These are phyloP conservation scores for Diplogelasinospora grovesii DNA, from an alignment of 495 filamentous ascomycete genomes.

Conservation along the genomic window DNA sequence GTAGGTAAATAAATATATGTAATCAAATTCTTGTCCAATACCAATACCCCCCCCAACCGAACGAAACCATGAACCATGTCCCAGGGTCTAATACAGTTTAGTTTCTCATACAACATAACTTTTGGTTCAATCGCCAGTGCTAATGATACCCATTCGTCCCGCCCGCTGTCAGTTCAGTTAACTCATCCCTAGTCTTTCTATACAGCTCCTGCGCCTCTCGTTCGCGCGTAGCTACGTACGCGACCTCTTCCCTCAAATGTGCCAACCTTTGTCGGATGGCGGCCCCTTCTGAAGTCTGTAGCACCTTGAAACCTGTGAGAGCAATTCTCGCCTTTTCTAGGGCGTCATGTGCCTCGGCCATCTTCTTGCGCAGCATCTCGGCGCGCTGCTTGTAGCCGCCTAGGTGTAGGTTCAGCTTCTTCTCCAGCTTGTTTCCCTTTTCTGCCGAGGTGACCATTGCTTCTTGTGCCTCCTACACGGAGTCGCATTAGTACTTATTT, in stretches of 20 bases:
- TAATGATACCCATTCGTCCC: slow-evolving; percentile 8
- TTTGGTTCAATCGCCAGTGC: too few relatives aligned
- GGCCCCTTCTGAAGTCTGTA: slow-evolving; percentile 71
- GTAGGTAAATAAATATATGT: too few relatives aligned
- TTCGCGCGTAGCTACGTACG: slow-evolving; percentile 74
- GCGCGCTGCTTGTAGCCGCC: slow-evolving; percentile 88
- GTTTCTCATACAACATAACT: too few relatives aligned
- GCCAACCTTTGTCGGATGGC: slow-evolving; percentile 68
- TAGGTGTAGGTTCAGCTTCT: slow-evolving; percentile 81
- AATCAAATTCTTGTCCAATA: too few relatives aligned
- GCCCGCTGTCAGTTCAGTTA: slow-evolving; percentile 50
- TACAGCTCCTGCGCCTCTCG: slow-evolving; percentile 88
- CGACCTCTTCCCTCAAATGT: slow-evolving; percentile 71
- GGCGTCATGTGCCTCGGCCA: slow-evolving; percentile 68
- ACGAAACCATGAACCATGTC: too few relatives aligned
- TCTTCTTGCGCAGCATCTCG: slow-evolving; percentile 73
- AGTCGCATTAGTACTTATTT: too few relatives aligned
- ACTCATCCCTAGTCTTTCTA: slow-evolving; percentile 65
- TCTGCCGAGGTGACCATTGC: slow-evolving; percentile 65
- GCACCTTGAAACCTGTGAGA: slow-evolving; percentile 65
- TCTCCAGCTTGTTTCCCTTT: slow-evolving; percentile 78
- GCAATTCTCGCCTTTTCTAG: slow-evolving; percentile 66
- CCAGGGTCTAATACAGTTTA: too few relatives aligned
- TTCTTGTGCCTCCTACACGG: slow-evolving; percentile 59
- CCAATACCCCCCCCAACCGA: too few relatives aligned